Evolutionary conservation across 345 rosid species (phyloP).

Genomic region (Hibiscus trionum): DNA sequence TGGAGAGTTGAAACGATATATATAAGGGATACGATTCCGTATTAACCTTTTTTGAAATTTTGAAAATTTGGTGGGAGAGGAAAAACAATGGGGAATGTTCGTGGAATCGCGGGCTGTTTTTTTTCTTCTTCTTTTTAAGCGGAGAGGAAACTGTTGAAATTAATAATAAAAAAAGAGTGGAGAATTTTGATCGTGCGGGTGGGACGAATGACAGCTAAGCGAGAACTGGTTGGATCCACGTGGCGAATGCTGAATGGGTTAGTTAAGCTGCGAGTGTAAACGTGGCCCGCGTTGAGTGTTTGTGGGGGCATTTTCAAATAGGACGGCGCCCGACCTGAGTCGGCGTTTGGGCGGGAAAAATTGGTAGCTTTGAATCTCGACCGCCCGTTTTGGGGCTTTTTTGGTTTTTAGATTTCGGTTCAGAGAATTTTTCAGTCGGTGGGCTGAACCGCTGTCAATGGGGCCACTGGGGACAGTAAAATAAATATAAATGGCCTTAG

Average conservation of each 20-base stretch:
- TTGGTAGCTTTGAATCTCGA: neutral
- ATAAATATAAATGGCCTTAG: neutral
- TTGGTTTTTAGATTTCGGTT: neutral
- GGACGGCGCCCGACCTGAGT: conserved; percentile 22
- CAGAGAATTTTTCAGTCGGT: neutral
- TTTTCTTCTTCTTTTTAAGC: neutral
- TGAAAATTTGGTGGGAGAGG: conserved; percentile 13
- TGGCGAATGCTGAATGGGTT: conserved; percentile 14
- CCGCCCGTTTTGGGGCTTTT: neutral
- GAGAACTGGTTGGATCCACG: conserved; percentile 11
- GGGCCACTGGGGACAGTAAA: neutral
- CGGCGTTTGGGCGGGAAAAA: conserved; percentile 36
- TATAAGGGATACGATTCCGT: neutral
- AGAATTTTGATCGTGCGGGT: conserved; percentile 7
- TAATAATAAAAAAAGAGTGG: neutral
- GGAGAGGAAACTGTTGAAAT: neutral
- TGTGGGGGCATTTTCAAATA: conserved; percentile 2
- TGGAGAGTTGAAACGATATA: neutral
- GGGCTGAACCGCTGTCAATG: neutral
- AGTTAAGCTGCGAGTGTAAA: neutral
- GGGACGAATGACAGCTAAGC: conserved; percentile 28
- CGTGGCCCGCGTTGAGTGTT: conserved; percentile 14
- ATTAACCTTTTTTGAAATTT: neutral
- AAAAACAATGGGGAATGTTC: neutral
- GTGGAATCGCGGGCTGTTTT: neutral